These are phyloP conservation scores for Amanita pseudoporphyria DNA, from an alignment of 768 basidiomycete genomes.

Conservation along the genomic window DNA sequence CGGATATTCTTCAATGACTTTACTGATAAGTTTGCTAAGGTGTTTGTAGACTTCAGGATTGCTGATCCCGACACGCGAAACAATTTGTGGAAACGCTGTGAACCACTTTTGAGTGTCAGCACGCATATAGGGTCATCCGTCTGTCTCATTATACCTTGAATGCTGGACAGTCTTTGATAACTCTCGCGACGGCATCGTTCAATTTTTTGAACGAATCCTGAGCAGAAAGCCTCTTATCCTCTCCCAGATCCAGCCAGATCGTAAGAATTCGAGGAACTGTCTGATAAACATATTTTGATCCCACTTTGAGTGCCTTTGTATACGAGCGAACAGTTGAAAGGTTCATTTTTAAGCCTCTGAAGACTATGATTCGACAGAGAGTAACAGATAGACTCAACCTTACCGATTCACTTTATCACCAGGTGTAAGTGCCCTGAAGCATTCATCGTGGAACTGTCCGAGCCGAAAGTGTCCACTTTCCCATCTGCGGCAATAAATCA, in stretches of 20 bases:
- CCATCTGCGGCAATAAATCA: conserved; percentile 36
- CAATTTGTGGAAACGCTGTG: conserved; percentile 93
- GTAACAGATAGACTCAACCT: neutral
- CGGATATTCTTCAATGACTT: no score
- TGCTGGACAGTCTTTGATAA: conserved; percentile 53
- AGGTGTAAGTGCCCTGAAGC: conserved; percentile 43
- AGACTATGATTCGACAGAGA: neutral
- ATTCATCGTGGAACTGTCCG: conserved; percentile 83
- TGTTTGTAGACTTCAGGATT: conserved; percentile 50
- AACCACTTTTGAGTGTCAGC: conserved; percentile 58
- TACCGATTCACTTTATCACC: conserved; percentile 39
- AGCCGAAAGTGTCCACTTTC: conserved; percentile 83
- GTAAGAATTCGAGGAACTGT: conserved; percentile 90
- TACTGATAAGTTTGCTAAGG: conserved; percentile 56
- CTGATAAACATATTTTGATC: conserved; percentile 95
- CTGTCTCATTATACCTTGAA: conserved; percentile 54
- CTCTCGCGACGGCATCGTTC: conserved; percentile 42
- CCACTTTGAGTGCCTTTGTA: conserved; percentile 59
- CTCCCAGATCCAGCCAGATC: conserved; percentile 91
- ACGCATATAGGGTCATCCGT: neutral
- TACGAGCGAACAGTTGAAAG: conserved; percentile 58
- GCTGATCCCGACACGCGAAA: conserved; percentile 80
- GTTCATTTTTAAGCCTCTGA: conserved; percentile 57
- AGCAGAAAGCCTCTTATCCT: conserved; percentile 26
- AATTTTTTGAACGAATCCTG: conserved; percentile 42